A percentile compares a stretch with the other conserved stretches of the same genome.
These are phyloP conservation scores for Fagus crenata DNA, from an alignment of 306 rosid genomes.

Conservation along the genomic window DNA sequence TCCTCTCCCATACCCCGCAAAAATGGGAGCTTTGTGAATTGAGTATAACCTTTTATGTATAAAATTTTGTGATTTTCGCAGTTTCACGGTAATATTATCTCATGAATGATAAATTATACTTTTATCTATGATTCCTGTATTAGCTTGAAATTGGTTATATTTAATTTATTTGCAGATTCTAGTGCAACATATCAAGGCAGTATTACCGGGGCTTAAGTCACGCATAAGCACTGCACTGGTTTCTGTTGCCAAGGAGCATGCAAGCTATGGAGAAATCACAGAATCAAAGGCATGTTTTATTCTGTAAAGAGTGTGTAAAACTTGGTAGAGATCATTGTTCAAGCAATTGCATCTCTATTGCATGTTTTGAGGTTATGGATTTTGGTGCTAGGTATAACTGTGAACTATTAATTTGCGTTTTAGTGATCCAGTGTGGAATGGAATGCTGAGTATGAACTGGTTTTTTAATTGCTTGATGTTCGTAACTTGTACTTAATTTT, in stretches of 20 bases:
- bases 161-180: conserved; percentile 66
- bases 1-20: too few relatives aligned
- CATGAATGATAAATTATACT: neutral
- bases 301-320: neutral
- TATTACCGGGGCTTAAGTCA: conserved; percentile 87
- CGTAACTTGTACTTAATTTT: neutral
- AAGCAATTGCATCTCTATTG: neutral
- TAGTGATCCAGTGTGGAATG: neutral
- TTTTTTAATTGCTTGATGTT: neutral
- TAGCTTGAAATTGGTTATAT: neutral
- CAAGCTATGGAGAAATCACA: conserved; percentile 90
- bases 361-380: neutral
- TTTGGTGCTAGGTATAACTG: neutral
- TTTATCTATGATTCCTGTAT: neutral
- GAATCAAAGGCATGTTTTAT: conserved; percentile 73
- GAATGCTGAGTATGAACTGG: neutral
- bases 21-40: too few relatives aligned
- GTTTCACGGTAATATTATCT: neutral
- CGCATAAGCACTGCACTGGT: conserved; percentile 82
- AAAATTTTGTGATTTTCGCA: neutral
- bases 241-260: conserved; percentile 92
- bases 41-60: neutral
- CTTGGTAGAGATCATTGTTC: conserved; percentile 2
- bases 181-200: conserved; percentile 82
- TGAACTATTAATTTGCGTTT: neutral